phyloP scores from a whole-genome alignment of 2,329 filamentous ascomycete species.

The Paraphaeosphaeria sporulosa region DNA sequence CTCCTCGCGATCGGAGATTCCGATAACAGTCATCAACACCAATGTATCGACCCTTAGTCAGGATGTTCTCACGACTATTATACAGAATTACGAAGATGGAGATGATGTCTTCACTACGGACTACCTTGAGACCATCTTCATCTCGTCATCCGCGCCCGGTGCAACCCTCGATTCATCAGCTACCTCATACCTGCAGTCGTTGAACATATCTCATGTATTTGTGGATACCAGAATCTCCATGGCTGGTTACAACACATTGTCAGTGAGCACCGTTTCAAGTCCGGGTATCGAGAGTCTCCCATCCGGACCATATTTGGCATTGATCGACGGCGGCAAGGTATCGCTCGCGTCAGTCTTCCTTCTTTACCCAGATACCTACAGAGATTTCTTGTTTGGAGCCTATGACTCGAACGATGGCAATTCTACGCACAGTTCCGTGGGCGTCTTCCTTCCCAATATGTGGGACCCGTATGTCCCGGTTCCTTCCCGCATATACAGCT shows the following conservation, averaged over 20 bases:
- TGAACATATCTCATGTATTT: conserved; percentile 29
- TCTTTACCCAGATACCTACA: conserved; percentile 39
- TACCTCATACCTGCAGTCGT: conserved; percentile 23
- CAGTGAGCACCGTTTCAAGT: not conserved
- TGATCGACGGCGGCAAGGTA: conserved; percentile 18
- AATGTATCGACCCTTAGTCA: conserved; percentile 39
- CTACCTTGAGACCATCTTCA: conserved; percentile 46
- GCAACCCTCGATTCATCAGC: conserved; percentile 28
- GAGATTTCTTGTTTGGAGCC: conserved; percentile 41
- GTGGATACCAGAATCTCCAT: conserved; percentile 20
- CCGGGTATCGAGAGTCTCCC: conserved; percentile 18
- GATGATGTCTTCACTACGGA: conserved; percentile 50
- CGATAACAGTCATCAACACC: conserved; percentile 41
- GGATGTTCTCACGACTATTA: conserved; percentile 32
- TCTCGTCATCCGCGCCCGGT: conserved; percentile 28
- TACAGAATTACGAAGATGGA: conserved; percentile 40
- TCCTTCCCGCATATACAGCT: conserved; percentile 50
- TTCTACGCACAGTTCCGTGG: conserved; percentile 31
- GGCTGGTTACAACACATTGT: conserved; percentile 7
- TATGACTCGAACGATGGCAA: conserved; percentile 36
- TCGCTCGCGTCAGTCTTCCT: conserved; percentile 38
- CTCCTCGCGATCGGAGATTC: conserved; percentile 16
- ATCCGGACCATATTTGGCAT: conserved; percentile 40
- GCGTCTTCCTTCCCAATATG: conserved; percentile 34
- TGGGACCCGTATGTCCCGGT: conserved; percentile 35